Evolutionary conservation across 1,284 basidiomycete genomes (phyloP), one percentile per base, ranked within the genome.

Genomic region (Leucoagaricus sp.): DNA sequence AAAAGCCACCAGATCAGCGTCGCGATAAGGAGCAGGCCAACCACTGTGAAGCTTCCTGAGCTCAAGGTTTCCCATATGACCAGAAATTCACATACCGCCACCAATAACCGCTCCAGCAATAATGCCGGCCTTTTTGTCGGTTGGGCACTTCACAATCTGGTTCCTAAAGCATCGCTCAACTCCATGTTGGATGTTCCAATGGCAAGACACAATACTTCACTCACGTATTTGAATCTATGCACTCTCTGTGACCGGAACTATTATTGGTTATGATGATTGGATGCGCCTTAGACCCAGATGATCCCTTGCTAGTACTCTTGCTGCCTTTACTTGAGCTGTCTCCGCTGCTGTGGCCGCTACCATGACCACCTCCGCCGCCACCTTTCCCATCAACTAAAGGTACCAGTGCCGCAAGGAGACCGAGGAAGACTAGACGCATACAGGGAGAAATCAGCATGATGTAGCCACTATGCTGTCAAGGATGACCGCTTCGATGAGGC

Each of bases 331-430:
- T 21, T 7, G 45, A 28, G 4, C 25, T 42, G 28, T 40, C 26
- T 15, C 26, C 25, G 21, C 50, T 29, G 10, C 28, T 45, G 3
- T 42, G 9, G 3, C 34, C 19, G 15, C 41, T 38, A 12, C n/a
- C 19, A 1, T 41, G 19, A 12, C 57, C 57, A 13, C 48, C 48
- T 2, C 57, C 57, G 9, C 57, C 57, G 12, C 48, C 48, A 2
- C 57, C 57, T 25, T 52, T 52, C 9, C 44, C 57, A 28, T 50
- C 41, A 13, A 47, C 46, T 9, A 49, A 34, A 23, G 53, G 45
- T 9, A 46, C 46, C 38, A 42, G 3, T 19, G 26, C 23, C n/a
- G 36, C 42, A 25, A 55, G 53, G 13, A 55, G 26, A 31, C 29
- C 25, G 15, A 54, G n/a, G 21, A 25, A 28, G 6, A 47, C 21